Base-by-base conservation (phyloP, 2,329 filamentous ascomycete species). In the Colletotrichum cordylinicola region DNA sequence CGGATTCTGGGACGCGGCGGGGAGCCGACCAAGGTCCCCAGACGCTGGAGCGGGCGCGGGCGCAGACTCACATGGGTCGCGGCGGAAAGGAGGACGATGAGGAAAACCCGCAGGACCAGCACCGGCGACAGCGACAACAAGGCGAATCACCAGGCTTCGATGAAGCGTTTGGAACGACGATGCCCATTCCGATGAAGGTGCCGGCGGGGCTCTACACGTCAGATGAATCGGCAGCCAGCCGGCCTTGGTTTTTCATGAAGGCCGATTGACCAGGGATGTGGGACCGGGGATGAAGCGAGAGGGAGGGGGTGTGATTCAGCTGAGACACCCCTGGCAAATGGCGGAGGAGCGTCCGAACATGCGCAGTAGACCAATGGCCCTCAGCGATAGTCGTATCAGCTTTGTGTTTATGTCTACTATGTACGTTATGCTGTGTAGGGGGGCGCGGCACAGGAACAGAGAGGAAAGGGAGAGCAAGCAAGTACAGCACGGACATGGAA, bases 151-250 rank as follows among this genome's bases (percentile, higher is more conserved):
- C 29, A 29, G 35, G 64, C 43, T 70, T 76, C 18, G 48, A 64
- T 21, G 69, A n/a, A 37, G 39, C 61, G 24, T 77, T 77, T 72
- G 65, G 65, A 48, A 61, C 58, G 24, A 84, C 83, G 9, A 83
- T 94, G 37, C 92, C 93, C 43, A 86, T 94, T 24, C 94, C 94
- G 1, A 93, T 95, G 86, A 81, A 87, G 79, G 84, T 88, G 77
- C 93, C 94, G 15, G 91, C 89, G 18, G 84, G 86, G 68, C 80
- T 79, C 70, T 92, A 92, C 16, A 84, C 79, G 78, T 78, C 78
- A 64, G 82, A 84, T 71, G 79, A 81, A 60, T 67, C 27, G 64
- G 67, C 74, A 70, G 62, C 74, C 70, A 78, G 72, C 68, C 72
- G 69, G 77, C 87, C 87, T 27, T 89, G 87, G 87, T 87, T 88